These are phyloP conservation scores for Schizosaccharomyces lindneri DNA, from an alignment of 805 yeast species.

Conservation along the genomic window DNA sequence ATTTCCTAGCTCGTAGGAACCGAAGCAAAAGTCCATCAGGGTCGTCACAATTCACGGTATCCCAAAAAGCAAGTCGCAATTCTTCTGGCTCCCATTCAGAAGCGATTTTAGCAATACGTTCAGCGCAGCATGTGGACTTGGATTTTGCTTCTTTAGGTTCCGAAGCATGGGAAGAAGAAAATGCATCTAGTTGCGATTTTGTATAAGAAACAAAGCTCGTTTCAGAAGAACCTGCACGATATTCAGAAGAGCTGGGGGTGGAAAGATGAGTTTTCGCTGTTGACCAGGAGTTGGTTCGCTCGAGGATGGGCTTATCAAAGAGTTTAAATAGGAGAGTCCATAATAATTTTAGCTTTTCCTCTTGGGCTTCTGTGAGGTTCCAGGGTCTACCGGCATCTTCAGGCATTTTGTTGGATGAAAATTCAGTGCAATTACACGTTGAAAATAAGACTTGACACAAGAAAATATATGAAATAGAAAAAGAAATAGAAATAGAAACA, in stretches of 20 bases:
- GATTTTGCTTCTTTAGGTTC: conserved; percentile 5
- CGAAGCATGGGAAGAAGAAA: neutral
- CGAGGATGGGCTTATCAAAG: conserved; percentile 7
- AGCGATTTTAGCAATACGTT: neutral
- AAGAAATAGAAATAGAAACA: too few relatives aligned
- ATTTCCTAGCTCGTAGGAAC: conserved; percentile 86
- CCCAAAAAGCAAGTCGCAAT: conserved; percentile 29
- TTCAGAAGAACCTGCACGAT: neutral
- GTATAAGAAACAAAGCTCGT: neutral
- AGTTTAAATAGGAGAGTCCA: conserved; percentile 13
- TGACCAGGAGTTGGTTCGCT: neutral
- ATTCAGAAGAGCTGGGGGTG: neutral
- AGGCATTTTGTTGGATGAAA: conserved; percentile 5
- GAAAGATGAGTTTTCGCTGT: neutral
- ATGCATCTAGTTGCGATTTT: neutral
- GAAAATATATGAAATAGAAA: too few relatives aligned
- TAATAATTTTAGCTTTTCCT: conserved; percentile 16
- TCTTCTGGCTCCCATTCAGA: conserved; percentile 8
- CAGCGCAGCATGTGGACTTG: neutral
- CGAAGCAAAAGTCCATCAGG: conserved; percentile 67
- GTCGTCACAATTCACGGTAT: conserved; percentile 44
- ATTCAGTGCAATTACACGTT: neutral
- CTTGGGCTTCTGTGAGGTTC: conserved; percentile 16
- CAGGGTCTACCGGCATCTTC: conserved; percentile 15
- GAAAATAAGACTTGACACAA: too few relatives aligned